These are phyloP conservation scores for Moesziomyces sp. DNA, from an alignment of 1,284 basidiomycete species.

Conservation along the genomic window DNA sequence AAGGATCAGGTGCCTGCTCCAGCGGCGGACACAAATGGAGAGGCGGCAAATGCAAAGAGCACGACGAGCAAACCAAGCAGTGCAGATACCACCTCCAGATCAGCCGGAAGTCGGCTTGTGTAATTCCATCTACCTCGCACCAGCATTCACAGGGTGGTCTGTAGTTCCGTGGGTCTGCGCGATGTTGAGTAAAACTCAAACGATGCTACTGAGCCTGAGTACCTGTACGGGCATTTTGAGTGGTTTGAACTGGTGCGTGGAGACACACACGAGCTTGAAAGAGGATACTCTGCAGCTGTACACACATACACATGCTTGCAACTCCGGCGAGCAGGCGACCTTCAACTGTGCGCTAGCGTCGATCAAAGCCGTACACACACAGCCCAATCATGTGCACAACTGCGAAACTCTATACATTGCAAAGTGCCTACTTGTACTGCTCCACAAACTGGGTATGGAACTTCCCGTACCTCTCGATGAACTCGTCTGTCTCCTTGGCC, in stretches of 20 bases:
- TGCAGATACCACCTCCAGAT: constrained; percentile 21
- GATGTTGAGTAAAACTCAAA: too few relatives aligned
- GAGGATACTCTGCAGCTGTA: too few relatives aligned
- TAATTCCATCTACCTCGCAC: not conserved
- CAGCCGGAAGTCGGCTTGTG: constrained; percentile 12
- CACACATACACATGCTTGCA: too few relatives aligned
- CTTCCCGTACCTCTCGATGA: constrained; percentile 59
- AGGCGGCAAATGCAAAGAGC: constrained; percentile 11
- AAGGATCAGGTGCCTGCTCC: not conserved
- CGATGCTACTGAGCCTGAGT: too few relatives aligned
- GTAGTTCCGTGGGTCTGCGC: too few relatives aligned
- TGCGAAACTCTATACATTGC: constrained; percentile 1
- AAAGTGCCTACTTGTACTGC: constrained; percentile 25
- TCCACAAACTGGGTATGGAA: constrained; percentile 61
- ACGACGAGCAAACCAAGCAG: constrained; percentile 22
- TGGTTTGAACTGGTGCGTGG: too few relatives aligned
- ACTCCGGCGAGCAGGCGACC: too few relatives aligned
- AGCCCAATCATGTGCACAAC: not conserved
- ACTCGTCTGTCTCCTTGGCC: constrained; percentile 65
- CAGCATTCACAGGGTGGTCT: too few relatives aligned
- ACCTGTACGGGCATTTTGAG: too few relatives aligned
- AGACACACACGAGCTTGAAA: too few relatives aligned
- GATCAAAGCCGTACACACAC: too few relatives aligned
- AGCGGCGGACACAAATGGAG: constrained; percentile 14
- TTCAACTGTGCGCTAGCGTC: too few relatives aligned